phyloP scores from a whole-genome alignment of 225 moss, liverwort and hornwort species.

The Rhytidiadelphus loreus region DNA sequence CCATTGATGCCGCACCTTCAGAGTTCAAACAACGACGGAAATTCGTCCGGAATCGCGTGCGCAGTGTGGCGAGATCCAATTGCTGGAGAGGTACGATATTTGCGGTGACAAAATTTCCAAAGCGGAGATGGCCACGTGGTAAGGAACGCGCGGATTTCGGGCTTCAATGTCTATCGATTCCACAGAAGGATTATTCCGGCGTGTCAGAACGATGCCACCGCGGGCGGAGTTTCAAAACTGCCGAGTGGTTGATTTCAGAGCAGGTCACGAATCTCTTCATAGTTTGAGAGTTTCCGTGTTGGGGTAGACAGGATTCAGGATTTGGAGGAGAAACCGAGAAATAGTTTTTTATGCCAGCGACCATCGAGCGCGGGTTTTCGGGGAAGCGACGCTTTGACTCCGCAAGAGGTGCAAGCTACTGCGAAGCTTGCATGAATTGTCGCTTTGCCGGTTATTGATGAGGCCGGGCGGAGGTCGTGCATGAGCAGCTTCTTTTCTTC shows the following conservation, averaged over 20 bases:
- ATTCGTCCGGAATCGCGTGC: background rate
- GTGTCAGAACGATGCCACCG: background rate
- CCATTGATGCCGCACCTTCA: background rate
- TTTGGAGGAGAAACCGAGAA: background rate
- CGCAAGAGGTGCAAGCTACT: background rate
- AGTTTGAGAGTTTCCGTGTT: background rate
- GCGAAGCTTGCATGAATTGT: background rate
- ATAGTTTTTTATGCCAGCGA: background rate
- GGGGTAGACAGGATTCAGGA: background rate
- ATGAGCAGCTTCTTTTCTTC: background rate
- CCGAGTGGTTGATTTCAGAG: background rate
- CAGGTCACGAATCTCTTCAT: background rate
- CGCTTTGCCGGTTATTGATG: background rate
- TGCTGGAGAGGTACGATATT: background rate
- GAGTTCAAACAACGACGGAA: background rate
- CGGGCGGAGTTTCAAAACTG: background rate
- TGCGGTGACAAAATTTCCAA: background rate
- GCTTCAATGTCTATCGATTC: background rate
- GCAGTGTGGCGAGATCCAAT: background rate
- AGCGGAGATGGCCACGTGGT: background rate
- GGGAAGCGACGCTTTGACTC: constrained; percentile 2
- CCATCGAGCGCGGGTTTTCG: background rate
- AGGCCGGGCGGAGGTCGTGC: background rate
- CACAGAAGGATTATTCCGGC: background rate
- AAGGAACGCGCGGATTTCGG: background rate